These are phyloP conservation scores for Pseudopyricularia javanii DNA, from an alignment of 2,329 filamentous ascomycete genomes.

Conservation along the genomic window DNA sequence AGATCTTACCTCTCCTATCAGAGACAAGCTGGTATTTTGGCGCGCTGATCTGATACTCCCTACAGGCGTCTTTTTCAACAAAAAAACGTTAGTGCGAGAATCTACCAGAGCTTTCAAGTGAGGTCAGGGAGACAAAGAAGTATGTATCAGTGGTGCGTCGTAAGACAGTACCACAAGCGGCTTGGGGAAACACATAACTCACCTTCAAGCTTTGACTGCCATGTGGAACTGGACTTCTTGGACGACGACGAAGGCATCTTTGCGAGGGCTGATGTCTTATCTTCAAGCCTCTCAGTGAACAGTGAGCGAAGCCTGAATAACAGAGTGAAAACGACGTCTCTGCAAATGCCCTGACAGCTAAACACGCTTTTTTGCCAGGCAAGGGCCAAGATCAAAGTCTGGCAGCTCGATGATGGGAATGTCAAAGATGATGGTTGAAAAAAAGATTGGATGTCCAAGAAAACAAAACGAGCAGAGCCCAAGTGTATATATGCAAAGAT, in stretches of 20 bases:
- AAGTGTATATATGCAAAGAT: background rate
- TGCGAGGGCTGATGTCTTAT: background rate
- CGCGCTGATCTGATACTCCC: slow-evolving; percentile 13
- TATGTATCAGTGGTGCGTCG: background rate
- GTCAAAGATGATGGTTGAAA: background rate
- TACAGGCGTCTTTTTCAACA: slow-evolving; percentile 16
- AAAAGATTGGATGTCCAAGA: background rate
- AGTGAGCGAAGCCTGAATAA: background rate
- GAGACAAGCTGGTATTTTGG: slow-evolving; percentile 20
- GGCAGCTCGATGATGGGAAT: background rate
- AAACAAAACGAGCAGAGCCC: background rate
- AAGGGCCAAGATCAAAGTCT: too few relatives aligned
- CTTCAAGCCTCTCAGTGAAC: background rate
- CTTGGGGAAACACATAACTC: slow-evolving; percentile 1
- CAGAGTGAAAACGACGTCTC: background rate
- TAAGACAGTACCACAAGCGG: background rate
- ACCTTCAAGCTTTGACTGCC: slow-evolving; percentile 21
- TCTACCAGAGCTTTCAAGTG: background rate
- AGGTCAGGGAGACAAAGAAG: background rate
- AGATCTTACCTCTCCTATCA: slow-evolving; percentile 17
- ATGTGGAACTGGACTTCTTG: slow-evolving; percentile 8
- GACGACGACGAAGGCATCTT: slow-evolving; percentile 6
- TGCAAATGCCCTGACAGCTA: background rate
- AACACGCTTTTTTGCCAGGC: background rate
- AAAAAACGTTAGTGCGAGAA: background rate